Evolutionary conservation across 192 early-diverging fungal species (phyloP), one percentile per base, ranked within the genome.

Genomic region (Linnemannia schmuckeri): DNA sequence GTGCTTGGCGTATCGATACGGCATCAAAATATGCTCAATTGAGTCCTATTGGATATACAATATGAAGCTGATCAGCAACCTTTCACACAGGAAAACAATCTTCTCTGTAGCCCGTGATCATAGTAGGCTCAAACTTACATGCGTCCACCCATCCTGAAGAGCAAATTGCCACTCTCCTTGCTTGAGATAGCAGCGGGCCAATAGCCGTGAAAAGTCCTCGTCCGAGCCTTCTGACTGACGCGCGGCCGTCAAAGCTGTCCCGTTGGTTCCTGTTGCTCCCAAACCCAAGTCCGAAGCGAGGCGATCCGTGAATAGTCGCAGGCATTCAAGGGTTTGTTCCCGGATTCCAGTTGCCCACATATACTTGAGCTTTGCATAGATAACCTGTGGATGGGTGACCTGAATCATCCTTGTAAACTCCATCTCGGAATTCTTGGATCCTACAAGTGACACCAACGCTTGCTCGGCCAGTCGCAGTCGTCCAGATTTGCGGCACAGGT

Each of bases 301-400:
- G 35, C 91, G 92, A 30, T 92, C 90, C 0, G 95, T 96, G 81
- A 99, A 98, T 40, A 93, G 89, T 73, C 95, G 91, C 24, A 99
- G 93, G 77, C 94, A 93, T 49, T 88, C 89, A 61, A 97, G 93
- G 0, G 98, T 95, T 40, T 92, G 91, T 55, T 91, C 90, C 63
- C 91, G 90, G 71, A 89, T 87, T 22, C 94, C 93, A 12, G 93
- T 93, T 4, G 94, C 92, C 97, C 97, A 98, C 82, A 96, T 90
- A 74, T 96, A 94, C 84, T 99, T 99, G 57, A 99, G 90, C 49
- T 97, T 97, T 9, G 97, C 96, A 88, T 99, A 99, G 0, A 97
- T 93, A 15, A 98, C 95, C 75, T 93, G 91, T 0, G 96, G 95
- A 6, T 76, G 80, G 0, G 85, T 81, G 12, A 87, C 72, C 44